Conservation (phyloP, 2,329 filamentous ascomycete genomes). For the Ophiostoma tasmaniense region DNA sequence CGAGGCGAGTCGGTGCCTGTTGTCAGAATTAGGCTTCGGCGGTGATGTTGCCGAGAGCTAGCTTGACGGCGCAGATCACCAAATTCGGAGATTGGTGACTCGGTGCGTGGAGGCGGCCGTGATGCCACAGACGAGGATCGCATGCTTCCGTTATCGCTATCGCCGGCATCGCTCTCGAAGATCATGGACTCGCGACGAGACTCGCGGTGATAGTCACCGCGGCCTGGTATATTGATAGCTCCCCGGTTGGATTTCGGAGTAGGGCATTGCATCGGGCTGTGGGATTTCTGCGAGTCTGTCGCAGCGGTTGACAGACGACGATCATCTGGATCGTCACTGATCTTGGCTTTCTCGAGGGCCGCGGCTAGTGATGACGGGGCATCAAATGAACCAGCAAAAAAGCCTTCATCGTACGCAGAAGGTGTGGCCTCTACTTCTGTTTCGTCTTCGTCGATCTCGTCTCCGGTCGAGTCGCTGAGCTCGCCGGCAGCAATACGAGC, state of each 20-base stretch:
- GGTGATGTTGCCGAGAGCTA: constrained; percentile 73
- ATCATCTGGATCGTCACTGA: constrained; percentile 34
- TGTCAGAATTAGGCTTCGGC: constrained; percentile 69
- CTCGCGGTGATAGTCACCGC: constrained; percentile 60
- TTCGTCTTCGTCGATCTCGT: constrained; percentile 47
- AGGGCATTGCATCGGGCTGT: constrained; percentile 80
- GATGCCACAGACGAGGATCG: constrained; percentile 70
- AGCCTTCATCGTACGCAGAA: constrained; percentile 43
- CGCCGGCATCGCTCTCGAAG: constrained; percentile 73
- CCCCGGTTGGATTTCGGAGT: constrained; percentile 79
- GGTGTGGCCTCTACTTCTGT: constrained; percentile 26
- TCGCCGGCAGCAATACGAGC: constrained; percentile 79
- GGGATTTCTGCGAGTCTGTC: constrained; percentile 72
- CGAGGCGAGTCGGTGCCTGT: constrained; percentile 60
- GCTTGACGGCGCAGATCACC: constrained; percentile 65
- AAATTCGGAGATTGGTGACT: constrained; percentile 85
- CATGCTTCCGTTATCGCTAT: constrained; percentile 74
- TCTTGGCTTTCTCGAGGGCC: constrained; percentile 41
- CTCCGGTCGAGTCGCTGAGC: constrained; percentile 66
- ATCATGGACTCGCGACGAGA: constrained; percentile 62
- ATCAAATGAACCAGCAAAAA: constrained; percentile 52
- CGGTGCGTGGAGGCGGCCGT: constrained; percentile 59
- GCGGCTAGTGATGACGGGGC: constrained; percentile 46
- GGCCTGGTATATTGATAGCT: constrained; percentile 47
- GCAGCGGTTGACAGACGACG: constrained; percentile 45